Evolutionary conservation across 306 rosid species (phyloP).

Genomic region (Quercus bicolor): DNA sequence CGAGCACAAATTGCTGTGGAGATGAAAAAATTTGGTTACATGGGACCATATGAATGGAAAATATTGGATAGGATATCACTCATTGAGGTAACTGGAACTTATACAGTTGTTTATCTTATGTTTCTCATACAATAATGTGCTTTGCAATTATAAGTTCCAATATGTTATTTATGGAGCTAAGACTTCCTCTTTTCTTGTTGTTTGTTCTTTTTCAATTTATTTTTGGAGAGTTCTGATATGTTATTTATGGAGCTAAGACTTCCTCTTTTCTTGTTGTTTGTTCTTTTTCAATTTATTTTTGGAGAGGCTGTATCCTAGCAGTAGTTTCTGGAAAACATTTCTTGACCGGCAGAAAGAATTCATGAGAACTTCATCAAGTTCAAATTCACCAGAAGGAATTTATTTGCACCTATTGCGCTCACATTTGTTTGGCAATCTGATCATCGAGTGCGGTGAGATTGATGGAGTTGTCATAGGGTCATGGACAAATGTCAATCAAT

Average conservation of each 20-base stretch:
- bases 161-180: constrained; percentile 33
- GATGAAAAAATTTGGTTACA: constrained; percentile 77
- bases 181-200: constrained; percentile 21
- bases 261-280: constrained; percentile 16
- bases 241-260: constrained; percentile 35
- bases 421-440: constrained; percentile 41
- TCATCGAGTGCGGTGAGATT: constrained; percentile 79
- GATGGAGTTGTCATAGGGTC: constrained; percentile 85
- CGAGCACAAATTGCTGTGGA: constrained; percentile 70
- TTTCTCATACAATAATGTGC: constrained; percentile 24
- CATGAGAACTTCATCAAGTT: constrained; percentile 38
- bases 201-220: constrained; percentile 30
- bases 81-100: constrained; percentile 64
- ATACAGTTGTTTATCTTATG: constrained; percentile 18
- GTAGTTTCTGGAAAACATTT: constrained; percentile 88
- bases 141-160: constrained; percentile 11
- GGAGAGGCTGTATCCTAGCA: constrained; percentile 91
- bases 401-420: constrained; percentile 50
- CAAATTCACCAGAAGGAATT: constrained; percentile 47
- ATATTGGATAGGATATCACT: constrained; percentile 69
- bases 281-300: constrained; percentile 33
- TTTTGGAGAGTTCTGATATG: constrained; percentile 47
- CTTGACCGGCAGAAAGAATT: constrained; percentile 49
- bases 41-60: constrained; percentile 87
- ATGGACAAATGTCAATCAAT: constrained; percentile 60